Base-by-base conservation (phyloP, 208 protist genomes). In the Leishmania martiniquensis region DNA sequence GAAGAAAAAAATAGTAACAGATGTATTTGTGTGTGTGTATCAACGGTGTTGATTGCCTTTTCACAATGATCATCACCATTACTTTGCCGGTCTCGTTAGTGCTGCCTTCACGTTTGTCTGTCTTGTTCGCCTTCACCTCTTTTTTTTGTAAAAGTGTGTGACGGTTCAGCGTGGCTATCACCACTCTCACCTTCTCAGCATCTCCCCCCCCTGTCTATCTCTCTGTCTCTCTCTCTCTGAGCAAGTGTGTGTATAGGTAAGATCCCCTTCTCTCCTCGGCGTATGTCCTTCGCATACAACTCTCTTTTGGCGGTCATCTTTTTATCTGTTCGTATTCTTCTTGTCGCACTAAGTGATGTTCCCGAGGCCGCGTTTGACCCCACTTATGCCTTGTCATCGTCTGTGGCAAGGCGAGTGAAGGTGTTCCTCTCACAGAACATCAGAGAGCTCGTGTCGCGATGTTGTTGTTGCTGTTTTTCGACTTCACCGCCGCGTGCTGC, bases 231-330 rank as follows among this genome's bases (percentile, higher is more conserved):
- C 52, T n/a, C 52, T 25, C n/a, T 57, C 22, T 6, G 20, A 67
- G 51, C 15, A 34, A n/a, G 62, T 68, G 62, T 45, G 62, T 68
- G 62, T 25, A 15, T 45, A 51, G 74, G 62, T 52, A 17, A 20
- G 32, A 65, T 34, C 25, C 44, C 42, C 22, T 39, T 44, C 15
- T 51, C 6, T 25, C 72, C 25, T 37, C 12, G 29, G n/a, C 6
- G 29, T n/a, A 29, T 72, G 51, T 63, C 52, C 39, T 4, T 71
- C 68, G 57, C 29, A 62, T 62, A 62, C 1, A 12, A 34, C 15
- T 54, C 47, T 4, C 25, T 52, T 59, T 62, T 80, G 25, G 9
- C 62, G n/a, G 69, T 49, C 57, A 78, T 75, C 49, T 69, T 65
- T 76, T 55, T 79, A 44, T 67, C 25, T 65, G 44, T 42, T 72